phyloP scores from a whole-genome alignment of 495 filamentous ascomycete genomes.

The Aspergillus cristatus region DNA sequence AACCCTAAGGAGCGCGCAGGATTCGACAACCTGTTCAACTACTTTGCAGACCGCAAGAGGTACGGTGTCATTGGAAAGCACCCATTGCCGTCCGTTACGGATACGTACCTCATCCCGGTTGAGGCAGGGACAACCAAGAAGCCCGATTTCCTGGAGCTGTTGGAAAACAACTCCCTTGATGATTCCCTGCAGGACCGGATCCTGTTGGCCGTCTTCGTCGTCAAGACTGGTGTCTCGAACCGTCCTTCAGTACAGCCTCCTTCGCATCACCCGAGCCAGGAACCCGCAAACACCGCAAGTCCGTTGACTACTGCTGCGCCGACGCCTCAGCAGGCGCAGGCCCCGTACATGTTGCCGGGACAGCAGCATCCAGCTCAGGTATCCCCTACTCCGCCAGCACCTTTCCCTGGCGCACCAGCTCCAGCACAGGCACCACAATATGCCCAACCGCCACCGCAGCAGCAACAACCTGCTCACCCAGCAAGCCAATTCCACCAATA shows the following conservation, averaged over 20 bases:
- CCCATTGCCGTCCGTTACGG: constrained; percentile 55
- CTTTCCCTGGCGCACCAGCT: constrained; percentile 10
- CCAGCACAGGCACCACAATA: too few species aligned
- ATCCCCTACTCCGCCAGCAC: constrained; percentile 17
- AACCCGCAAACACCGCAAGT: constrained; percentile 29
- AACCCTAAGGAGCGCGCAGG: constrained; percentile 37
- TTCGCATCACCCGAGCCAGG: constrained; percentile 33
- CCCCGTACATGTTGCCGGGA: constrained; percentile 22
- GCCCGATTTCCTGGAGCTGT: constrained; percentile 67
- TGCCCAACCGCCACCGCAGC: too few species aligned
- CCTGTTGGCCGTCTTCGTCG: constrained; percentile 69
- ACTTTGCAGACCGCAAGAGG: constrained; percentile 64
- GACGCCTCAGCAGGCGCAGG: constrained; percentile 26
- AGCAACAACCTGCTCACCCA: constrained; percentile 18
- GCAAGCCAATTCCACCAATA: constrained; percentile 11
- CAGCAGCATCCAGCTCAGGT: constrained; percentile 14
- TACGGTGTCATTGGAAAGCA: constrained; percentile 78
- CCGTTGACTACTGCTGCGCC: constrained; percentile 34
- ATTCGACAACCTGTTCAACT: constrained; percentile 65
- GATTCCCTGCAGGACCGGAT: constrained; percentile 55
- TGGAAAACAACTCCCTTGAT: constrained; percentile 65
- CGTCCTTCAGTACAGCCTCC: constrained; percentile 36
- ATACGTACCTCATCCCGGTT: constrained; percentile 72
- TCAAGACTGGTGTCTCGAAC: constrained; percentile 42
- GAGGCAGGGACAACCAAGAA: constrained; percentile 46